Evolutionary conservation across 1,284 basidiomycete genomes (phyloP).

Genomic region (Irpex lacteus): DNA sequence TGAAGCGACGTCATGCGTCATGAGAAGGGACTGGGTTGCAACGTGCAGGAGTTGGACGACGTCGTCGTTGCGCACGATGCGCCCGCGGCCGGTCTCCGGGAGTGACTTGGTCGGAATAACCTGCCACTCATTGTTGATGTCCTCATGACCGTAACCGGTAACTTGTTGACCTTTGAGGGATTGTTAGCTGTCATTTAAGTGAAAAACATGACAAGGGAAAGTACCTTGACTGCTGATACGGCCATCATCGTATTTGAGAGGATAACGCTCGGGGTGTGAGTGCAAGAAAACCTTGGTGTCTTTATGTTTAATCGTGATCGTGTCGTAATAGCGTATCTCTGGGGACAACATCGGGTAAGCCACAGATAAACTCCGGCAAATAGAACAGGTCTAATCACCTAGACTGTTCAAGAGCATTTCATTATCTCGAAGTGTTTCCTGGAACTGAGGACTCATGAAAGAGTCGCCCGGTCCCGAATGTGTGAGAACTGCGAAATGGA

Average conservation of each 20-base stretch:
- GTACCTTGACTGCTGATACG: slow-evolving; percentile 91
- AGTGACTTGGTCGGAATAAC: slow-evolving; percentile 91
- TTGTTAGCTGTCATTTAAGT: neutral
- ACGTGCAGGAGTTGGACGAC: slow-evolving; percentile 88
- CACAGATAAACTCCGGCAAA: slow-evolving; percentile 1
- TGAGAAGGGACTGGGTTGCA: slow-evolving; percentile 77
- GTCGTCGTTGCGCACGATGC: slow-evolving; percentile 88
- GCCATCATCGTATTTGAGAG: slow-evolving; percentile 94
- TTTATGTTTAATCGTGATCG: slow-evolving; percentile 86
- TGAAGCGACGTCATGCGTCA: slow-evolving; percentile 98
- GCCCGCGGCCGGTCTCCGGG: slow-evolving; percentile 84
- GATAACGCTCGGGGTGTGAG: slow-evolving; percentile 89
- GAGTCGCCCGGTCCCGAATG: slow-evolving; percentile 90
- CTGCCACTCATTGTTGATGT: slow-evolving; percentile 96
- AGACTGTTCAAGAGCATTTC: slow-evolving; percentile 88
- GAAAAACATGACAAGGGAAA: neutral
- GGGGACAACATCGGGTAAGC: slow-evolving; percentile 4
- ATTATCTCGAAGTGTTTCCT: slow-evolving; percentile 92
- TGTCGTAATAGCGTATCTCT: slow-evolving; percentile 96
- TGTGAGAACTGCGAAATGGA: slow-evolving; percentile 92
- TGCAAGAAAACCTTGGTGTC: slow-evolving; percentile 93
- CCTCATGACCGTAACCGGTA: slow-evolving; percentile 93
- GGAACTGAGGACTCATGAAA: slow-evolving; percentile 98
- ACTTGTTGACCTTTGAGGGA: slow-evolving; percentile 83
- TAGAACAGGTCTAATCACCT: slow-evolving; percentile 44